Conservation (phyloP, 208 protist species). For the Crithidia mellificae region DNA sequence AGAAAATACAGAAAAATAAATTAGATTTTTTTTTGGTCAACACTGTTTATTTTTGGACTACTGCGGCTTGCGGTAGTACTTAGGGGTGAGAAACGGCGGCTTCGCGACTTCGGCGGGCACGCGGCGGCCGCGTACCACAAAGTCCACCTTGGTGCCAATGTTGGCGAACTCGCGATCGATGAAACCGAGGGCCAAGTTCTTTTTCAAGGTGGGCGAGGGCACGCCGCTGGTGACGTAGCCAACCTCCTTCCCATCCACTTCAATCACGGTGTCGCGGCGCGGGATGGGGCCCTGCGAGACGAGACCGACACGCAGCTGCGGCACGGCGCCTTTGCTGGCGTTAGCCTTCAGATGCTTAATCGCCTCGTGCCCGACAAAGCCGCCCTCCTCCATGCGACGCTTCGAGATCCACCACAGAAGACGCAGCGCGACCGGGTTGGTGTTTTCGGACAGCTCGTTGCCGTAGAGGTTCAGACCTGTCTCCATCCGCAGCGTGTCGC, state of each 20-base stretch:
- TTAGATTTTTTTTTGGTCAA: too few relatives aligned
- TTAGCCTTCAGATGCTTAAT: constrained; percentile 63
- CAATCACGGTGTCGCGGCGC: constrained; percentile 71
- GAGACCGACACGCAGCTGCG: constrained; percentile 89
- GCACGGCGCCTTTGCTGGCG: constrained; percentile 44
- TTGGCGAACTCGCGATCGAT: constrained; percentile 72
- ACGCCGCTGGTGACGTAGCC: constrained; percentile 92
- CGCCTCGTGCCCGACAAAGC: constrained; percentile 91
- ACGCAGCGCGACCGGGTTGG: constrained; percentile 92
- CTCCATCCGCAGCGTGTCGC: constrained; percentile 96
- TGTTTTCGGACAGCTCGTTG: constrained; percentile 95
- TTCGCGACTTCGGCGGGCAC: constrained; percentile 73
- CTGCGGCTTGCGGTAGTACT: constrained; percentile 53
- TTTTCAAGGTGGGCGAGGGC: constrained; percentile 84
- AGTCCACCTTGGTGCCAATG: constrained; percentile 72
- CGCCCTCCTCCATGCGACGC: constrained; percentile 89
- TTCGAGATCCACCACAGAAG: constrained; percentile 96
- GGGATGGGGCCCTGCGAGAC: constrained; percentile 89
- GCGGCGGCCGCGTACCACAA: constrained; percentile 84
- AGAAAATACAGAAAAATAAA: too few relatives aligned
- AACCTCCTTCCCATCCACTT: constrained; percentile 68
- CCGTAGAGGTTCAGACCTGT: constrained; percentile 98
- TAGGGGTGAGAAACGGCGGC: constrained; percentile 91
- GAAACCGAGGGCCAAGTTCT: constrained; percentile 93
- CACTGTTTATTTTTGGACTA: not conserved